Evolutionary conservation across 1,139 yeast species (phyloP), one percentile per base, ranked within the genome.

Genomic region (Debaryomycetaceae sp.): DNA sequence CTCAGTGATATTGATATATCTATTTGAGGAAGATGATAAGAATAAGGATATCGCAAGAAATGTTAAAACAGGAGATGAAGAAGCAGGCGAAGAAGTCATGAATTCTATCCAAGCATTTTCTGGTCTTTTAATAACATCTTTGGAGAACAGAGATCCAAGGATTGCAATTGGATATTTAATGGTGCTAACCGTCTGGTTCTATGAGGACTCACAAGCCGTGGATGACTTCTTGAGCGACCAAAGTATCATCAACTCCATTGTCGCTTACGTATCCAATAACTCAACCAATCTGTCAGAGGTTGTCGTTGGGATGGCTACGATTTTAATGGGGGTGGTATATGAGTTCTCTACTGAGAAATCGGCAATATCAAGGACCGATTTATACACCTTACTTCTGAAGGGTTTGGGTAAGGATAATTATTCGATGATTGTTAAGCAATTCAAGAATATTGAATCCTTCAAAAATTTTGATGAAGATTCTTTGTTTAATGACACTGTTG

Each of bases 381-480:
- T 88, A 36, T 83, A 83, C 56, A 65, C 79, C 1, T 65, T 88
- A 38, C 67, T 95, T 33, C 70, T 76, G 2, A 85, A 82, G 48
- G 74, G 84, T n/a, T 70, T 93, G 41, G 97, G 98, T 0, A 76
- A 80, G 43, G 96, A 90, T 52, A 87, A 87, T 49, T 90, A 88
- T 55, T 75, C 85, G 1, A 72, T 87, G 40, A 84, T 85, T 52
- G 77, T 93, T 6, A 81, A 81, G 44, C 89, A 87, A 56, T 82
- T 95, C 54, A 80, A 81, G 49, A 86, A 86, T 40, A 72, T 75
- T 46, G 63, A 76, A 0, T 60, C 68, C 8, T 82, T 89, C 57
- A 73, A 77, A 17, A 76, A 78, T 41, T 85, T 80, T 52, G 82
- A 79, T 31, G 79, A 76, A 8, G 73, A 73, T 6, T 39, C 53